Base-by-base conservation (phyloP, 257 asterid species). In the Solanum lignicaule region DNA sequence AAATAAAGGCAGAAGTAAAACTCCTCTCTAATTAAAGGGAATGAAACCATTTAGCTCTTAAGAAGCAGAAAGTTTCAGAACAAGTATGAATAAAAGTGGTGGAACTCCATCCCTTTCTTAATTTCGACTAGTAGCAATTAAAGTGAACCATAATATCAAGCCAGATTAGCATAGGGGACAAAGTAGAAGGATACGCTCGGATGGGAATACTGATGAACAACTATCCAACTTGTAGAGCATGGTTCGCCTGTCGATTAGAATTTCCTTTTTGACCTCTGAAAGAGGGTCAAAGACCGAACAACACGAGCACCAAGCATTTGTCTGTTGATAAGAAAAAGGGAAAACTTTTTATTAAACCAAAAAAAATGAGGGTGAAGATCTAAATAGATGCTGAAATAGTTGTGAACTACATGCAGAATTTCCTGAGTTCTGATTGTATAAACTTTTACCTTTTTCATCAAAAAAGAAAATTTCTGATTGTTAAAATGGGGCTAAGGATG, bases 111-210 rank as follows among this genome's bases (percentile, higher is more conserved):
- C 32, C 69, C 69, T 81, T 81, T 46, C 85, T 82, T 82, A 48
- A 31, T 48, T 46, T 82, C 32, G 69, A 82, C 35, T 82, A 48
- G 18, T 79, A 79, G 39, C 66, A 82, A 48, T 5, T 16, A 11
- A 82, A 82, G 86, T 82, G 68, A 29, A 48, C 43, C 41, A 48
- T 48, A 82, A 29, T 31, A n/a, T 31, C 69, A 82, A 82, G 38
- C 20, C 85, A n/a, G 86, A 87, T n/a, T 83, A 83, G 89, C 69
- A 79, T 76, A 87, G 90, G 79, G 87, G 32, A 48, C 76, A 79
- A 68, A 89, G 25, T 29, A 84, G 27, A 72, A 95, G 98, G 99
- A 97, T 97, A 97, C 99, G 98, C 27, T 92, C 93, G 89, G 91
- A 91, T 27, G 98, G 98, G 68, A 95, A 89, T 90, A 92, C 81